Evolutionary conservation across 2,329 filamentous ascomycete species (phyloP).

Genomic region (Fusarium musae): DNA sequence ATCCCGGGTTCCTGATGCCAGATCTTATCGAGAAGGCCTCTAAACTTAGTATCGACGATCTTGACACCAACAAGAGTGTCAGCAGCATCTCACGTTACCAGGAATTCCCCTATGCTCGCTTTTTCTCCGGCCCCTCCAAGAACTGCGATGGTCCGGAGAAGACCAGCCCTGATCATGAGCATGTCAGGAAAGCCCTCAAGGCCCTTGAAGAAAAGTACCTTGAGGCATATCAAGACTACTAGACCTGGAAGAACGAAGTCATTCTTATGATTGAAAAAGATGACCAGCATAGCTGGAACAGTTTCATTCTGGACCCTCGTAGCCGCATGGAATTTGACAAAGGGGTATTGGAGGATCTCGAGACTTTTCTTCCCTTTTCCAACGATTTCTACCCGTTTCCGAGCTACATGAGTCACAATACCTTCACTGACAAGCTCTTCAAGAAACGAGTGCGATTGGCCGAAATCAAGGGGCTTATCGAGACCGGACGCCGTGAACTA

Average conservation of each 20-base stretch:
- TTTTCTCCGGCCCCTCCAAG: background rate
- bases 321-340: background rate
- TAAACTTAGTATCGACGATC: background rate
- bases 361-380: background rate
- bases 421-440: background rate
- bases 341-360: background rate
- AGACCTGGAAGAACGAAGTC: background rate
- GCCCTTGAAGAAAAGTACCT: slow-evolving; percentile 7
- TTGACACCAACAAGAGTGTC: background rate
- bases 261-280: background rate
- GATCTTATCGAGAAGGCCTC: background rate
- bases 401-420: background rate
- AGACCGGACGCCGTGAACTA: slow-evolving; percentile 12
- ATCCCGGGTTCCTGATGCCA: background rate
- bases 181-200: slow-evolving; percentile 2
- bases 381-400: background rate
- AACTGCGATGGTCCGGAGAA: background rate
- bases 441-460: background rate
- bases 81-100: slow-evolving; percentile 3
- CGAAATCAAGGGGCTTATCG: slow-evolving; percentile 1
- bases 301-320: slow-evolving; percentile 18
- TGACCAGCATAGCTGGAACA: slow-evolving; percentile 19
- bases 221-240: background rate
- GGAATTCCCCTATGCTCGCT: slow-evolving; percentile 7
- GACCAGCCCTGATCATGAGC: slow-evolving; percentile 6